Percentiles rank a stretch among this genome's conserved stretches.
These are phyloP conservation scores for Fusarium citri DNA, from an alignment of 2,329 filamentous ascomycete genomes.

Conservation along the genomic window DNA sequence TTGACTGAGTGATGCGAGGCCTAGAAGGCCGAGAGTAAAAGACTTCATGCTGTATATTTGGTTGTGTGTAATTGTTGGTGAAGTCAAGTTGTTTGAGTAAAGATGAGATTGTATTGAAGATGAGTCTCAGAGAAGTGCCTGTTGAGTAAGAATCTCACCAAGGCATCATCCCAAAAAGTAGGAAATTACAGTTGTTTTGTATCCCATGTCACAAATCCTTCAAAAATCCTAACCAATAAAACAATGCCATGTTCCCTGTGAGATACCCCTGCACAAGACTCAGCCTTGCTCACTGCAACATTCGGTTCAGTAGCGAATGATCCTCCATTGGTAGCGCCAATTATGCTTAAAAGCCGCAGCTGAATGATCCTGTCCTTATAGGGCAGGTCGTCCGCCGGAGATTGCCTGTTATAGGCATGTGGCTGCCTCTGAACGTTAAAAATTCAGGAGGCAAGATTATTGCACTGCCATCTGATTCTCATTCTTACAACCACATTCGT, in stretches of 20 bases:
- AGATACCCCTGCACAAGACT: neutral
- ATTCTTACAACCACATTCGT: no score
- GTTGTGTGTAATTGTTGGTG: neutral
- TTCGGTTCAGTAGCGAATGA: neutral
- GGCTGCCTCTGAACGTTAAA: neutral
- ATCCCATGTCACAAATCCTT: neutral
- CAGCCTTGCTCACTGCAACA: neutral
- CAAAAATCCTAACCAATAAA: neutral
- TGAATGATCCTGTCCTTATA: neutral
- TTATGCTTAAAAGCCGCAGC: neutral
- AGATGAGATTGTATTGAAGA: neutral
- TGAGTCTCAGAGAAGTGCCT: neutral
- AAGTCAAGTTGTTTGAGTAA: neutral
- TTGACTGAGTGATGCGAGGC: conserved; percentile 1
- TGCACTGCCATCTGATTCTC: neutral
- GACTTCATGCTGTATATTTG: conserved; percentile 3
- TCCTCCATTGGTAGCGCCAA: neutral
- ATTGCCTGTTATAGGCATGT: neutral
- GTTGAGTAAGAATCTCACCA: neutral
- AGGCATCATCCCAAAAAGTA: neutral
- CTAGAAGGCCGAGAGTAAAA: neutral
- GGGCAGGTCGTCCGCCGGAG: neutral
- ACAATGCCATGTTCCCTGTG: neutral
- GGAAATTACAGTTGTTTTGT: neutral
- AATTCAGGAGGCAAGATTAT: neutral